Evolutionary conservation across 73 alveolate species (phyloP).

Genomic region (Paramecium primaurelia): DNA sequence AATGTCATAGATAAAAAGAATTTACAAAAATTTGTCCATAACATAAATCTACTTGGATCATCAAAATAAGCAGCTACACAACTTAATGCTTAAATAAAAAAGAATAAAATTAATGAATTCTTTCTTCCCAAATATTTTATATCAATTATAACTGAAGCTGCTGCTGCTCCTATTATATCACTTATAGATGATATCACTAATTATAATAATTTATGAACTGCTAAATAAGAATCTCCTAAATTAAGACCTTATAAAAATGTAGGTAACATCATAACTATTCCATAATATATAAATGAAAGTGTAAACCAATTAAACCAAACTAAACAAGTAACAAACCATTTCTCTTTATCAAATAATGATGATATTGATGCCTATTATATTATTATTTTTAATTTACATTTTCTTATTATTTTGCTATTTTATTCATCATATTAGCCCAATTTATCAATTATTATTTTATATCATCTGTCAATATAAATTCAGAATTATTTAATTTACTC

Average conservation of each 20-base stretch:
- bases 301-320: slow-evolving; percentile 56
- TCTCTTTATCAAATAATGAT: slow-evolving; percentile 42
- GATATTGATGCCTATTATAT: not conserved
- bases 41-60: slow-evolving; percentile 42
- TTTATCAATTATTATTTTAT: not conserved
- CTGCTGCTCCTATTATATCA: slow-evolving; percentile 47
- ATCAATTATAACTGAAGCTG: slow-evolving; percentile 49
- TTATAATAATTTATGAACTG: not conserved
- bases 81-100: slow-evolving; percentile 33
- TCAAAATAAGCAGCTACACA: slow-evolving; percentile 24
- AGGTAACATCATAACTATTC: slow-evolving; percentile 50
- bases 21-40: slow-evolving; percentile 52
- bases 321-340: not conserved
- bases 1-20: slow-evolving; percentile 53
- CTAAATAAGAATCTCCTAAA: not conserved
- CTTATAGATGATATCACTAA: slow-evolving; percentile 21
- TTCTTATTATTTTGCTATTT: slow-evolving; percentile 2
- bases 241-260: not conserved
- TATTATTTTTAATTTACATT: not conserved
- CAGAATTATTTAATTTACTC: not conserved
- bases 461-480: not conserved
- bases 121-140: slow-evolving; percentile 52
- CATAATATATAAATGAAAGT: slow-evolving; percentile 50
- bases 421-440: slow-evolving; percentile 38
- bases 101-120: slow-evolving; percentile 44